Base-by-base conservation (phyloP, 1,284 basidiomycete genomes). In the Crepidotus sp. region DNA sequence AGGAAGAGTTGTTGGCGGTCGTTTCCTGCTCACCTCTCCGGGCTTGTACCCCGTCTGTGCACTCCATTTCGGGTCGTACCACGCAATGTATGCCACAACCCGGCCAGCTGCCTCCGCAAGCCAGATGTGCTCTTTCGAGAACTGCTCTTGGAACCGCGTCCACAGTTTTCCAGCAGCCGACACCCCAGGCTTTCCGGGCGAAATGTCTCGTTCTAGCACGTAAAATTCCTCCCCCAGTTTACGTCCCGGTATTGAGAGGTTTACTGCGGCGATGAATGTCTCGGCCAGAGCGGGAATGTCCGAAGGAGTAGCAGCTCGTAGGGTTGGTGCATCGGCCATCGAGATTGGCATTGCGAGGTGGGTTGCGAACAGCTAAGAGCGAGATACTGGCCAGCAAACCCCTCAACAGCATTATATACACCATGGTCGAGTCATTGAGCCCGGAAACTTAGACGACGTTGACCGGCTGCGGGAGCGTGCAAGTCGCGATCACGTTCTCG, bases 201-300 rank as follows among this genome's bases (percentile, higher is more conserved):
- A 31, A 9, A 46, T 33, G 34, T 46, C 45, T n/a, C 9, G 24
- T 21, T 36, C 21, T 3, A 46, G 34, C 11, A 37, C 39, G 29
- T 41, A 46, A 27, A 41, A 35, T 31, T 46, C 45, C 18, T 46
- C 39, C 13, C 45, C 45, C 15, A 46, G 17, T 31, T 33, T 46
- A 6, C 39, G 45, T 1, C 45, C 45, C 6, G 39, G 44, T 15
- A 40, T 30, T 6, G 43, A 45, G 14, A 32, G 33, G 15, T 45
- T 39, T 1, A 30, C 43, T 21, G 30, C 34, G 15, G 21, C 4
- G 30, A 45, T 29, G 13, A 31, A 38, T 1, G 36, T 31, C 6
- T 45, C 36, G 8, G 43, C 43, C 6, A 45, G 36, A 34, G 27
- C 43, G 15, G 24, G 43, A 2, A 45, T 39, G 22, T 45, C 43